Percentiles rank a stretch among this genome's conserved stretches.
phyloP scores from a whole-genome alignment of 2,329 filamentous ascomycete species.

The Cercospora zeina region DNA sequence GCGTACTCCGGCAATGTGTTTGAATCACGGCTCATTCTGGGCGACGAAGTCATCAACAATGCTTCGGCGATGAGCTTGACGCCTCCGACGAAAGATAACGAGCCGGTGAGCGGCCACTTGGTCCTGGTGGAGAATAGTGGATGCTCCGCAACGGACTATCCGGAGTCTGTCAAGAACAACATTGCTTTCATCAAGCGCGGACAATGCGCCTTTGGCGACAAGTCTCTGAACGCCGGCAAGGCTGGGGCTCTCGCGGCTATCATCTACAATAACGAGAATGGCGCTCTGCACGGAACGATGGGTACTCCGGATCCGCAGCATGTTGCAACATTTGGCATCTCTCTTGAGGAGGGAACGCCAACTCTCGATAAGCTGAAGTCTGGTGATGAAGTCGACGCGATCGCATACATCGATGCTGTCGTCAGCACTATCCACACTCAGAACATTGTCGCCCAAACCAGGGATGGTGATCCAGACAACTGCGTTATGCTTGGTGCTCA shows the following conservation, averaged over 20 bases:
- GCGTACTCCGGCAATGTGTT: constrained; percentile 35
- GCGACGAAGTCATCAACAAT: constrained; percentile 60
- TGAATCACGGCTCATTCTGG: constrained; percentile 50
- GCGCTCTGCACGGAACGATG: constrained; percentile 48
- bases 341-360: constrained; percentile 34
- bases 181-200: constrained; percentile 73
- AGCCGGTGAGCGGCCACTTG: constrained; percentile 39
- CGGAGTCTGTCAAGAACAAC: constrained; percentile 58
- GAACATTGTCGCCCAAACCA: constrained; percentile 28
- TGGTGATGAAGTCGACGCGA: constrained; percentile 24
- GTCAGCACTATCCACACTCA: constrained; percentile 28
- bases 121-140: constrained; percentile 62
- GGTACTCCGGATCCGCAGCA: constrained; percentile 69
- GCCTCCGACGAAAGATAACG: constrained; percentile 30
- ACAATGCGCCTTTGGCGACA: constrained; percentile 68
- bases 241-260: constrained; percentile 71
- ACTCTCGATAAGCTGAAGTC: constrained; percentile 27
- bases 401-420: constrained; percentile 31
- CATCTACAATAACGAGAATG: constrained; percentile 72
- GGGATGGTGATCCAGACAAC: constrained; percentile 54
- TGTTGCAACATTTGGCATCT: constrained; percentile 68
- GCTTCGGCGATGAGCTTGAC: constrained; percentile 56
- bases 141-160: constrained; percentile 66
- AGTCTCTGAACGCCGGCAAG: constrained; percentile 66
- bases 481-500: constrained; percentile 44